These are phyloP conservation scores for Hansenula lynferdii DNA, from an alignment of 1,139 yeast genomes.

Conservation along the genomic window DNA sequence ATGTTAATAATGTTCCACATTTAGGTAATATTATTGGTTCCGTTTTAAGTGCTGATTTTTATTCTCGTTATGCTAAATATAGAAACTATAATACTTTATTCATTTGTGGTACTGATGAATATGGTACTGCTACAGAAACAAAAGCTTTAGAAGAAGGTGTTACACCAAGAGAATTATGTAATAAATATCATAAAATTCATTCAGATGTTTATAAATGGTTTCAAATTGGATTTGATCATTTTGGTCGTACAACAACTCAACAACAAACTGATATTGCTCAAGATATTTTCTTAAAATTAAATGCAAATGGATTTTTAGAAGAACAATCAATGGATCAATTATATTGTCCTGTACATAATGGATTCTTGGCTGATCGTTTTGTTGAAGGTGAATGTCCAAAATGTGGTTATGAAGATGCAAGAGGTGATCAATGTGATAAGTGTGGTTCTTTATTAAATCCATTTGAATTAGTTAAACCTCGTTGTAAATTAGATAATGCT, in stretches of 20 bases:
- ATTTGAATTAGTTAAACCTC: conserved; percentile 86
- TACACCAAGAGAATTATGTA: conserved; percentile 84
- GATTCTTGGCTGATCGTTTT: conserved; percentile 91
- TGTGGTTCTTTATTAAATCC: conserved; percentile 91
- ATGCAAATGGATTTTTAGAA: conserved; percentile 73
- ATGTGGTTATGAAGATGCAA: conserved; percentile 92
- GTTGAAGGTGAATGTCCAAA: conserved; percentile 98
- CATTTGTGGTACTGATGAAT: conserved; percentile 97
- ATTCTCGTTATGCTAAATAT: conserved; percentile 82
- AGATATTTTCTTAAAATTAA: conserved; percentile 74
- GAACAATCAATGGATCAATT: conserved; percentile 87
- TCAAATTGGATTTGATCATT: conserved; percentile 88
- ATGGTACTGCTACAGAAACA: conserved; percentile 99
- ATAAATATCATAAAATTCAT: conserved; percentile 83
- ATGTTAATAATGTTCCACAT: conserved; percentile 97
- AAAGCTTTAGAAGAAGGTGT: conserved; percentile 93
- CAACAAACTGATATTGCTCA: conserved; percentile 95
- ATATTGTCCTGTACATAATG: conserved; percentile 85
- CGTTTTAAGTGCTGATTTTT: conserved; percentile 92
- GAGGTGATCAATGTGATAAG: conserved; percentile 99
- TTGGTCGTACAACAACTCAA: conserved; percentile 93
- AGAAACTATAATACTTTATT: conserved; percentile 84
- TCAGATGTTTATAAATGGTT: conserved; percentile 94
- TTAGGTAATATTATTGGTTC: conserved; percentile 96
- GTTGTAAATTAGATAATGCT: conserved; percentile 87